These are phyloP conservation scores for Phytophthora gonapodyides DNA, from an alignment of 352 stramenopile species.

Conservation along the genomic window DNA sequence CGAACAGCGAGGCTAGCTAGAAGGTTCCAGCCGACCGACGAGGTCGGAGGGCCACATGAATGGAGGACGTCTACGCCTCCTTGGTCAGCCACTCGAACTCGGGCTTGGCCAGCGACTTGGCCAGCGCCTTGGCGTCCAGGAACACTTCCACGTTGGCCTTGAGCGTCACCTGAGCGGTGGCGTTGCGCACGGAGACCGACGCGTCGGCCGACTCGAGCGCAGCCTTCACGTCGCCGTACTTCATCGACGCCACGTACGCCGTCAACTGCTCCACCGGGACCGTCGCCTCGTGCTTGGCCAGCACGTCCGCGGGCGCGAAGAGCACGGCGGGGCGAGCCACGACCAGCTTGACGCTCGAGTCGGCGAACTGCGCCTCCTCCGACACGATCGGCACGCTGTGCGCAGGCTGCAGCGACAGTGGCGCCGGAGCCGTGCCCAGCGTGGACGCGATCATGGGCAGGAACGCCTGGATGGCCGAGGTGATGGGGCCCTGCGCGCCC, in stretches of 20 bases:
- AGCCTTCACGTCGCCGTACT: conserved; percentile 80
- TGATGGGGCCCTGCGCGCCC: conserved; percentile 54
- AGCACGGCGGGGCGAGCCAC: conserved; percentile 76
- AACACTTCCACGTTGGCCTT: conserved; percentile 71
- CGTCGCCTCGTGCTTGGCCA: conserved; percentile 49
- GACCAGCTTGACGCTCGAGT: conserved; percentile 68
- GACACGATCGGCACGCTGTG: conserved; percentile 73
- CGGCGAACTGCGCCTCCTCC: conserved; percentile 72
- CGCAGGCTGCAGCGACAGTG: conserved; percentile 56
- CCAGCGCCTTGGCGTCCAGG: conserved; percentile 75
- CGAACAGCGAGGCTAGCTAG: neutral
- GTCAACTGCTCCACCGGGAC: conserved; percentile 55
- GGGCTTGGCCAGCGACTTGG: conserved; percentile 36
- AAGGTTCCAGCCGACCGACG: neutral
- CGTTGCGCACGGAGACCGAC: conserved; percentile 52
- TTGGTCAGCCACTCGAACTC: conserved; percentile 56
- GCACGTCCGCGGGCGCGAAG: conserved; percentile 55
- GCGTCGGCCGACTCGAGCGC: conserved; percentile 38
- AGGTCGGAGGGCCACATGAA: conserved; percentile 4
- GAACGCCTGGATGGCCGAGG: conserved; percentile 63
- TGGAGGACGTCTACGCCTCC: conserved; percentile 26
- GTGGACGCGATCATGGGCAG: conserved; percentile 58
- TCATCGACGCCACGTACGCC: conserved; percentile 77
- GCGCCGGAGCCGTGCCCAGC: conserved; percentile 65
- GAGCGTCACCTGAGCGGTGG: conserved; percentile 50